Percentiles rank a stretch among this genome's conserved stretches.
These are phyloP conservation scores for Alternaria novae-zelandiae DNA, from an alignment of 2,329 filamentous ascomycete genomes.

Conservation along the genomic window DNA sequence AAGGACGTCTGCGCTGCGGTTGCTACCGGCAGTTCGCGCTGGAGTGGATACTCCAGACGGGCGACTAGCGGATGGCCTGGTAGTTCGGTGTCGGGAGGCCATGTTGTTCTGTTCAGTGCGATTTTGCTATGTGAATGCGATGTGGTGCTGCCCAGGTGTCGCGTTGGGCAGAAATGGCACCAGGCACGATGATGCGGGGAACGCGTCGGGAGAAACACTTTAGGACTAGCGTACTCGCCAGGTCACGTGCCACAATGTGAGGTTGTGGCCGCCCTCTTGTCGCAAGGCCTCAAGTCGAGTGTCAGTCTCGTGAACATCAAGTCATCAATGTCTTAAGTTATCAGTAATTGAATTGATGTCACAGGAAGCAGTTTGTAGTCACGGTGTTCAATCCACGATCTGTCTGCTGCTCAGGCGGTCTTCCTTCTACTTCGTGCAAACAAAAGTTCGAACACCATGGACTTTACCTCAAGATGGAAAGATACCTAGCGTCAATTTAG, in stretches of 20 bases:
- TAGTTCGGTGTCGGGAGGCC: conserved; percentile 24
- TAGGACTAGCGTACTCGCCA: conserved; percentile 5
- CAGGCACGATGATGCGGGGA: conserved; percentile 4
- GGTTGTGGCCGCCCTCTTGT: not conserved
- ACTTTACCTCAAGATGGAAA: not conserved
- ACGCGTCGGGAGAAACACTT: not conserved
- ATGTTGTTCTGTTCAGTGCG: conserved; percentile 15
- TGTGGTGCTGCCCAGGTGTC: not conserved
- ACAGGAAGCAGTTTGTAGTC: not conserved
- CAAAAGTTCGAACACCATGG: not conserved
- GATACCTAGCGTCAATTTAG: not conserved
- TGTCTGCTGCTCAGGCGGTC: not conserved
- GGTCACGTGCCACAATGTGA: not conserved
- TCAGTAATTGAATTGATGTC: not conserved
- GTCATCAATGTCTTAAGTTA: rapidly evolving
- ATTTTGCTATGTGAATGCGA: not conserved
- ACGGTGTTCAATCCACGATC: not conserved
- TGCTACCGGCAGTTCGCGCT: conserved; percentile 6
- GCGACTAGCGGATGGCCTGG: conserved; percentile 22
- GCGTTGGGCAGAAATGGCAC: not conserved
- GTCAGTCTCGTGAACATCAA: not conserved
- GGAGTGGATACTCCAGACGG: not conserved
- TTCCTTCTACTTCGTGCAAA: not conserved
- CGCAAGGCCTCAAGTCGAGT: not conserved
- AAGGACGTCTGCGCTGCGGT: conserved; percentile 25